Conservation (phyloP, 495 filamentous ascomycete genomes). For the Penicillium pancosmium region DNA sequence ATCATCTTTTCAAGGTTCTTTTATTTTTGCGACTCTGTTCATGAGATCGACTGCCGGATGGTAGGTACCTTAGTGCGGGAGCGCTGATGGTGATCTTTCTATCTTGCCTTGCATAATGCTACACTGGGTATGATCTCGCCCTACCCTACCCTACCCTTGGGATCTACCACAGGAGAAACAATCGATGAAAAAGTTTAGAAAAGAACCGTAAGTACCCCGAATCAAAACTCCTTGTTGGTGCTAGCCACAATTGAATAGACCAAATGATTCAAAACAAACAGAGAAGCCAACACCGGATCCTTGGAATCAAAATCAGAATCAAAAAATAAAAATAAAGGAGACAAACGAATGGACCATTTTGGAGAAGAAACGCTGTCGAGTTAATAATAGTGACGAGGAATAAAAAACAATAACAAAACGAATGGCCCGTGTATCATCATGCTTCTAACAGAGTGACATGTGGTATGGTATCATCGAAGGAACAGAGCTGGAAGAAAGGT, state of each 20-base stretch:
- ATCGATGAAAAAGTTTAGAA: neutral
- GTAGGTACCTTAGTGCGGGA: no score
- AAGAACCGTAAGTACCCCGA: neutral
- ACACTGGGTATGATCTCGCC: neutral
- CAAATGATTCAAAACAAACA: slow-evolving; percentile 1
- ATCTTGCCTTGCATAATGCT: neutral
- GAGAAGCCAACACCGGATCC: neutral
- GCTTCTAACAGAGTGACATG: slow-evolving; percentile 36
- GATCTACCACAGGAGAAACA: neutral
- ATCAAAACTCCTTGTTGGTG: slow-evolving; percentile 5
- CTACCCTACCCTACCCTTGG: neutral
- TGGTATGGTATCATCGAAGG: slow-evolving; percentile 43
- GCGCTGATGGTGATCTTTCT: no score
- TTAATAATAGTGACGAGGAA: neutral
- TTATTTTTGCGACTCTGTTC: neutral
- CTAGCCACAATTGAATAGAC: neutral
- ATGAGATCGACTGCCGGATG: no score
- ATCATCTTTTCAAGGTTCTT: no score
- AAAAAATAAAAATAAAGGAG: neutral
- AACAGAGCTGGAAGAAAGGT: slow-evolving; percentile 20
- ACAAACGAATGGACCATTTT: slow-evolving; percentile 25
- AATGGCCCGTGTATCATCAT: slow-evolving; percentile 38
- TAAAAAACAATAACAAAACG: slow-evolving; percentile 14
- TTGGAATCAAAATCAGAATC: neutral
- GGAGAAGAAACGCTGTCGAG: slow-evolving; percentile 3